Evolutionary conservation across 345 rosid genomes (phyloP).

Genomic region (Kernera saxatilis): DNA sequence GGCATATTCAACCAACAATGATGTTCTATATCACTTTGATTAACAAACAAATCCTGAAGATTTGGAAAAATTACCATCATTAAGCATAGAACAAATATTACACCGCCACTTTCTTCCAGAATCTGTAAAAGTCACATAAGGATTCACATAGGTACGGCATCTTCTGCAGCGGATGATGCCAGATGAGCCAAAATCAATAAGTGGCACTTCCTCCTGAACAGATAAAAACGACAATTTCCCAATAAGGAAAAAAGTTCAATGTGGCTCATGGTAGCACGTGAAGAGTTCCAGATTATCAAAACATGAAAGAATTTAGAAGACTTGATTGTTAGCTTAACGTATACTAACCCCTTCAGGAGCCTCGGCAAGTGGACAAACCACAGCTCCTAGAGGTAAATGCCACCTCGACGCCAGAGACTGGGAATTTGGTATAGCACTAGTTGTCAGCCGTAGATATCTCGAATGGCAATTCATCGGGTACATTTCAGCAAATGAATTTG

Average conservation of each 20-base stretch:
- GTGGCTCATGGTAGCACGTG: background rate
- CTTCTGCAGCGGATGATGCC: slow-evolving; percentile 98
- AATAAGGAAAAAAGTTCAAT: background rate
- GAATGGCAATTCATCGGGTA: slow-evolving; percentile 80
- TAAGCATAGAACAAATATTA: slow-evolving; percentile 84
- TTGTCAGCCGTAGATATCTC: slow-evolving; percentile 82
- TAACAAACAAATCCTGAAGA: background rate
- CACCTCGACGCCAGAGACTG: slow-evolving; percentile 91
- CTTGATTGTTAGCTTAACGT: background rate
- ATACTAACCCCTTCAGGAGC: slow-evolving; percentile 84
- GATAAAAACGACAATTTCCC: slow-evolving; percentile 20
- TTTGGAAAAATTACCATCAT: slow-evolving; percentile 63
- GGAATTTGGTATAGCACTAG: slow-evolving; percentile 82
- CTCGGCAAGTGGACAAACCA: slow-evolving; percentile 98
- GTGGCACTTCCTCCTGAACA: slow-evolving; percentile 88
- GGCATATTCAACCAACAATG: background rate
- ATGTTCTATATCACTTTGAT: background rate
- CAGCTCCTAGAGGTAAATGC: slow-evolving; percentile 98
- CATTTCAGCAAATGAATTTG: slow-evolving; percentile 50
- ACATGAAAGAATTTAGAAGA: background rate
- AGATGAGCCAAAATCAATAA: slow-evolving; percentile 72
- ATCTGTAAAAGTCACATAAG: slow-evolving; percentile 82
- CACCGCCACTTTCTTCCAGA: slow-evolving; percentile 99
- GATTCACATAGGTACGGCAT: slow-evolving; percentile 97
- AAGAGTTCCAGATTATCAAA: background rate